Evolutionary conservation across 1,284 basidiomycete genomes (phyloP), one percentile per base, ranked within the genome.

Genomic region (Naganishia cerealis): DNA sequence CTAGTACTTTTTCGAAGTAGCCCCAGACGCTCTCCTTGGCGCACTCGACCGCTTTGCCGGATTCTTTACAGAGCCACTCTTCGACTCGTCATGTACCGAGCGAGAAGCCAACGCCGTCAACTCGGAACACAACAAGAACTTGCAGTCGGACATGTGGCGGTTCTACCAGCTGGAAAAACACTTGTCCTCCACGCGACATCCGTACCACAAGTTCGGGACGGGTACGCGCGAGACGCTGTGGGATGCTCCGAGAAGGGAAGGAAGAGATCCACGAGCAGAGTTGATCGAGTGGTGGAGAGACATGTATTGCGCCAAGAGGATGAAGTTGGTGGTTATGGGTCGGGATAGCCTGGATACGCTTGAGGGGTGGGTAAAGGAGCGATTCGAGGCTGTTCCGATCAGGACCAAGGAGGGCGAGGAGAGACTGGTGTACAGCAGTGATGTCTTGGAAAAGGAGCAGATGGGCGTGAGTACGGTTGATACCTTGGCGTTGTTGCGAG

Each of bases 101-200:
- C 87, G 96, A 56, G 96, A 99, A 81, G 87, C 98, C 72, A 94
- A 94, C 73, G 96, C 96, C 1, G 96, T 99, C 43, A 90, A 99
- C 78, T 97, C 94, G 0, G 96, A 99, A 78, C 91, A 99, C 85
- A 94, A 93, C 84, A 99, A 99, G 84, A 99, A 99, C 78, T 86
- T 93, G 62, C 95, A 98, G 81, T 84, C 84, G n/a, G 95, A 99
- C 79, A 83, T 90, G 76, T 98, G 94, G 94, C 87, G 96, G n/a
- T 88, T 94, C 67, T 98, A 91, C 82, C 96, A 99, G 81, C 83
- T 98, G 33, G 94, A 93, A 81, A 99, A 99, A 81, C 86, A 89
- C 72, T 86, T 97, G 50, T 90, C 87, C 70, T 88, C 86, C 72
- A 84, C 84, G 0, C 88, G 88, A 1, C 95, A 99, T 78, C 86